Evolutionary conservation across 2,329 filamentous ascomycete species (phyloP).

Genomic region (Lojkania enalia): DNA sequence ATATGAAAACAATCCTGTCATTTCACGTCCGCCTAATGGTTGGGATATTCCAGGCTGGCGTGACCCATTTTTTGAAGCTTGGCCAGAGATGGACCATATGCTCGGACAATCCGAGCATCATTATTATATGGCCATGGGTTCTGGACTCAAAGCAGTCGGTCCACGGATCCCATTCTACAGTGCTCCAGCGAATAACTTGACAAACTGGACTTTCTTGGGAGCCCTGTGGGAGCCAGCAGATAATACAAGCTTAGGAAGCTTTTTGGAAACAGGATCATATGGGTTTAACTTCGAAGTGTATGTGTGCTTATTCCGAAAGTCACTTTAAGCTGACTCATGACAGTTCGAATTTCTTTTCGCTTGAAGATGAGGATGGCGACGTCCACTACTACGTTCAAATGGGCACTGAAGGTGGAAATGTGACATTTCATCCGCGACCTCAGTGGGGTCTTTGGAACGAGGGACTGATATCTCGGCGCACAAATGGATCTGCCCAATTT

Average conservation of each 20-base stretch:
- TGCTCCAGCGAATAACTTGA: slow-evolving; percentile 49
- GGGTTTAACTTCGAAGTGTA: slow-evolving; percentile 54
- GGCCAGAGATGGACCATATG: slow-evolving; percentile 49
- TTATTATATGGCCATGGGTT: slow-evolving; percentile 52
- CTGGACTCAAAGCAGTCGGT: slow-evolving; percentile 52
- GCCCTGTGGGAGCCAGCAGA: slow-evolving; percentile 50
- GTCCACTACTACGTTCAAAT: slow-evolving; percentile 51
- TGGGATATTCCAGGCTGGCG: slow-evolving; percentile 51
- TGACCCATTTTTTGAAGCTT: slow-evolving; percentile 39
- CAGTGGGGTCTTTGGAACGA: slow-evolving; percentile 54
- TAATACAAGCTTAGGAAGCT: slow-evolving; percentile 48
- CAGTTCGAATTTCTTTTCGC: slow-evolving; percentile 51
- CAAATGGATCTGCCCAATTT: slow-evolving; percentile 51
- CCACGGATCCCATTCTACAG: slow-evolving; percentile 53
- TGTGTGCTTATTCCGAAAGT: slow-evolving; percentile 8
- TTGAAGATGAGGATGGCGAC: slow-evolving; percentile 48
- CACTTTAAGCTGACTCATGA: background rate
- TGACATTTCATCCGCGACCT: slow-evolving; percentile 44
- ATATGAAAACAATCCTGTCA: slow-evolving; percentile 52
- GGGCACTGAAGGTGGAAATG: slow-evolving; percentile 50
- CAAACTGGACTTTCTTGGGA: slow-evolving; percentile 53
- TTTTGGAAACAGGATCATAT: slow-evolving; percentile 51
- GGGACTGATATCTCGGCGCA: slow-evolving; percentile 46
- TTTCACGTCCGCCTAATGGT: slow-evolving; percentile 46
- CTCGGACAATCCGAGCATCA: slow-evolving; percentile 48